Base-by-base conservation (phyloP, 257 asterid genomes). In the Handroanthus guayacan region DNA sequence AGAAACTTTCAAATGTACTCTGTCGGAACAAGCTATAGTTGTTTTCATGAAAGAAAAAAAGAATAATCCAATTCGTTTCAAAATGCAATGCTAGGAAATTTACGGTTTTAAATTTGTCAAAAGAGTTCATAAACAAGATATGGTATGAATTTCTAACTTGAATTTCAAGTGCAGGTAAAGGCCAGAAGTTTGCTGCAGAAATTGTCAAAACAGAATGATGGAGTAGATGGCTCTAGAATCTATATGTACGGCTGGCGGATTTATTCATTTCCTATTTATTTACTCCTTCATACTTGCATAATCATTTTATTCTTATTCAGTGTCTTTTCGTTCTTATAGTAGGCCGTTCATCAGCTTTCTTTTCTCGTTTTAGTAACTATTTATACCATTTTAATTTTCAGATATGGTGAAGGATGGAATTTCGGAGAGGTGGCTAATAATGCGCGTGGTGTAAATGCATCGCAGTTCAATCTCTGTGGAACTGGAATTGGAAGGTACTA, bases 361-460 rank as follows among this genome's bases (percentile, higher is more conserved):
- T 9, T 43, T 50, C 16, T 41, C 52, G 6, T 14, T 47, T 38
- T 65, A 14, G 5, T 48, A 16, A 51, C 66, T 47, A 72, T 41
- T 62, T 36, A 38, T 73, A 18, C 9, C 73, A 74, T 63, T 66
- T 78, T 75, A 66, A 48, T 78, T 76, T 75, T 67, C 76, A 95
- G 99, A 83, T 95, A 95, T 78, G 99, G 99, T 66, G 99, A 95
- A 95, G 99, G 99, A 77, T 95, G 99, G 99, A 88, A 92, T 80
- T 95, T 95, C 43, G 99, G 96, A 64, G 99, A 95, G 87, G 99
- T 92, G 74, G 91, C 96, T 65, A 88, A 87, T 37, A 95, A 89
- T 69, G 94, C 96, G 18, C 96, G 98, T 43, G 99, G 98, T 36
- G 79, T 87, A 66, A 95, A 95, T 88, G 98, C 98, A 63, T 88